phyloP scores from a whole-genome alignment of 106 monocot species.

The Dioscorea dumetorum region DNA sequence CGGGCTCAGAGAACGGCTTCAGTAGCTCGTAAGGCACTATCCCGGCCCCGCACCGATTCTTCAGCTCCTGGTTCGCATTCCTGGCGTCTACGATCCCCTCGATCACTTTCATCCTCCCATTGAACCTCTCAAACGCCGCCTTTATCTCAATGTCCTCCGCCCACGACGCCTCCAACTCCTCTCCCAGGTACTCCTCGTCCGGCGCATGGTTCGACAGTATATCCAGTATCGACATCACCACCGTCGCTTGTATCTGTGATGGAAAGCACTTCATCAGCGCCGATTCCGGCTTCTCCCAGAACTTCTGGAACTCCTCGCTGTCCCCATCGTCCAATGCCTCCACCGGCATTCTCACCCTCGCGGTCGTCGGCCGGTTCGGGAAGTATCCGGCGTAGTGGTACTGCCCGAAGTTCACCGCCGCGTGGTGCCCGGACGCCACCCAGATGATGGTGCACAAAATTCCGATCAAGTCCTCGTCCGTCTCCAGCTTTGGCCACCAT shows the following conservation, averaged over 20 bases:
- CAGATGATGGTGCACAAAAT: slow-evolving; percentile 69
- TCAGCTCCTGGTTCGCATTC: slow-evolving; percentile 33
- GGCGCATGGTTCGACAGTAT: slow-evolving; percentile 59
- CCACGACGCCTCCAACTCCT: slow-evolving; percentile 36
- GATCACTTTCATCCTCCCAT: slow-evolving; percentile 40
- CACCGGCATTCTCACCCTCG: slow-evolving; percentile 37
- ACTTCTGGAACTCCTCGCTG: slow-evolving; percentile 10
- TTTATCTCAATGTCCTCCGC: slow-evolving; percentile 20
- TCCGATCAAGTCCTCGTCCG: slow-evolving; percentile 16
- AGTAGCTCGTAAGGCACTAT: slow-evolving; percentile 75
- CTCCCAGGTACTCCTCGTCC: slow-evolving; percentile 85
- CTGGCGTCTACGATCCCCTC: slow-evolving; percentile 54
- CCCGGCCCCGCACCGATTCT: slow-evolving; percentile 70
- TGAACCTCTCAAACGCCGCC: slow-evolving; percentile 51
- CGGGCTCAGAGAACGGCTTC: slow-evolving; percentile 58
- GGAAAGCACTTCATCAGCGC: slow-evolving; percentile 33
- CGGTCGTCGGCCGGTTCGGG: slow-evolving; percentile 51
- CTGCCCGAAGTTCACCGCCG: slow-evolving; percentile 91
- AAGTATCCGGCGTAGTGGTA: slow-evolving; percentile 66
- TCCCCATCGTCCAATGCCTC: slow-evolving; percentile 49
- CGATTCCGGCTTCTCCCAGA: slow-evolving; percentile 34
- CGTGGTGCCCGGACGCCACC: slow-evolving; percentile 68
- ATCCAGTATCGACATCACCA: slow-evolving; percentile 55
- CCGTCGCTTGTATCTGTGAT: slow-evolving; percentile 43
- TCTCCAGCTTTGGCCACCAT: slow-evolving; percentile 65